These are phyloP conservation scores for Stylonectria norvegica DNA, from an alignment of 2,329 filamentous ascomycete genomes.

Conservation along the genomic window DNA sequence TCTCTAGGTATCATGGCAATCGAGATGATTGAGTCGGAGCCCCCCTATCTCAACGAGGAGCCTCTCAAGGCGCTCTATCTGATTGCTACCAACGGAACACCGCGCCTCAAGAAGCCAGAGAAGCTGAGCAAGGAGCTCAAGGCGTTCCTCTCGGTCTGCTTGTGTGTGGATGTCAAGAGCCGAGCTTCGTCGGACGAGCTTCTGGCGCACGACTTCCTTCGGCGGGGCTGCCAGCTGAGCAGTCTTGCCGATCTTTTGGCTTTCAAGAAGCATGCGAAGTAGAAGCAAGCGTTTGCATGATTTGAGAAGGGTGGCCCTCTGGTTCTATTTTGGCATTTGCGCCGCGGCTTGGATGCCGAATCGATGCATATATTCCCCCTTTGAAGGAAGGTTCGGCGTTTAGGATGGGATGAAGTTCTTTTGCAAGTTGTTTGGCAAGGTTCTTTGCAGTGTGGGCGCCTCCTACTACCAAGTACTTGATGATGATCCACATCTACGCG, in stretches of 20 bases:
- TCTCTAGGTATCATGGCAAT: constrained; percentile 99
- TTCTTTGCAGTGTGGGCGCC: neutral
- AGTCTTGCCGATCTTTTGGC: constrained; percentile 84
- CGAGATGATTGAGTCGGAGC: constrained; percentile 99
- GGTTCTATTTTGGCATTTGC: constrained; percentile 21
- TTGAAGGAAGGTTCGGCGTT: constrained; percentile 28
- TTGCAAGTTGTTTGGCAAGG: constrained; percentile 21
- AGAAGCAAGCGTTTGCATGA: constrained; percentile 22
- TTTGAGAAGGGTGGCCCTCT: constrained; percentile 16
- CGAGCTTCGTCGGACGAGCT: constrained; percentile 89
- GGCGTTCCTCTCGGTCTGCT: constrained; percentile 90
- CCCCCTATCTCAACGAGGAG: constrained; percentile 96
- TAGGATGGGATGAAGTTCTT: constrained; percentile 22
- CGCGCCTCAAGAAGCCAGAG: constrained; percentile 95
- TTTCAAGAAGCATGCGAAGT: constrained; percentile 75
- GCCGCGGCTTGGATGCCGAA: constrained; percentile 22
- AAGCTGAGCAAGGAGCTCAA: constrained; percentile 98
- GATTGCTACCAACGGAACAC: constrained; percentile 96
- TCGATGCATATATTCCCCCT: constrained; percentile 29
- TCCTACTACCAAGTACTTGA: neutral
- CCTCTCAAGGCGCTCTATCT: constrained; percentile 95
- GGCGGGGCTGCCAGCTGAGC: constrained; percentile 78
- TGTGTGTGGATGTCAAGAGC: constrained; percentile 95
- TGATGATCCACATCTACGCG: neutral
- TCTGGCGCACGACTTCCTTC: constrained; percentile 88